Base-by-base conservation (phyloP, 305 asterid genomes). In the Striga hermonthica region DNA sequence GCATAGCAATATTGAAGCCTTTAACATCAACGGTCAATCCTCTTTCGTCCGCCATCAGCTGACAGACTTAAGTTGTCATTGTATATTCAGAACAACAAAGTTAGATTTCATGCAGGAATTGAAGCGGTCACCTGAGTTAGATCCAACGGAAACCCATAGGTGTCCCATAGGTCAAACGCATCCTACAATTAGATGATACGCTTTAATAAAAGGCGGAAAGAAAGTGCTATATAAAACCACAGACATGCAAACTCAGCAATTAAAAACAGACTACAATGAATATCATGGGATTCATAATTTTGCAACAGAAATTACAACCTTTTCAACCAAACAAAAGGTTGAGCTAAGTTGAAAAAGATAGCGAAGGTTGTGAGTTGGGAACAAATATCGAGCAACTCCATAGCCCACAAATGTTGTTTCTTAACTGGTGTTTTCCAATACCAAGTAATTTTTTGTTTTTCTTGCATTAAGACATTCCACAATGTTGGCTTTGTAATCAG, bases 11-110 rank as follows among this genome's bases (percentile, higher is more conserved):
- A 64, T 88, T 66, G 74, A 86, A 94, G 44, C 87, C 99, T 58
- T 81, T 84, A 62, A 79, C 80, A 65, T 90, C 97, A 71, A 94
- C 99, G 37, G 86, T 62, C 81, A 94, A 62, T 48, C 95, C 92
- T 77, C 92, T 81, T 81, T 94, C 99, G 78, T 90, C 99, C 15
- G 97, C 99, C 99, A 94, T 94, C 66, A 94, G 74, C 95, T 92
- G 84, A 72, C 61, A 66, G 67, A 73, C 59, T 67, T 57, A 74
- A 60, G 56, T 59, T 53, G 66, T 62, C 22, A 74, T 66, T 70
- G 45, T 60, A 49, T 45, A 68, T 65, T 62, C 44, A 64, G 37
- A 55, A 56, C n/a, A 36, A 64, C 16, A 59, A 64, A 72, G 14
- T 36, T 64, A 65, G 12, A 63, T 43, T 37, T 14, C 48, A 7